Base-by-base conservation (phyloP, 78 protist species). In the Speleostelium caveatum region DNA sequence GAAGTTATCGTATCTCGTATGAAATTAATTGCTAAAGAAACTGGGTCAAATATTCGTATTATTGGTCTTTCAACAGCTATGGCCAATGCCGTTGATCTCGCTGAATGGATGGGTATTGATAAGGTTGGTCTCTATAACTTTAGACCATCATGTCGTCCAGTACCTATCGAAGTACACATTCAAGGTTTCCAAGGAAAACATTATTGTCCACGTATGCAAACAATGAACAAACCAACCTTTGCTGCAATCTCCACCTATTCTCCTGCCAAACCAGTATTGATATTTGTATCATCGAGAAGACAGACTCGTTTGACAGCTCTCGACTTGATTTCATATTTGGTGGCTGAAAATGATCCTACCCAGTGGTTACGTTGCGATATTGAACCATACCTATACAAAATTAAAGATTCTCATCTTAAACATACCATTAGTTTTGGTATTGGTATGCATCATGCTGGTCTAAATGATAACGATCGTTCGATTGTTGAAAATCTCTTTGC, bases 191-290 rank as follows among this genome's bases (percentile, higher is more conserved):
- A 99, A 8, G 99, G 99, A 17, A 93, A 96, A 83, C 97, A 98
- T 94, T 99, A 98, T 93, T 99, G 99, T 87, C 99, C 99, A 35
- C 96, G 99, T n/a, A 99, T 99, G 99, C 99, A 96, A 14, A 91
- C 99, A 24, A 99, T 99, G 99, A 99, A 99, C 97, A 97, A 97
- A 85, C 99, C 99, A 28, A 28, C 96, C 7, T 99, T 94, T 91
- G 90, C 86, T 1, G 98, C 98, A 26, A 98, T 98, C 80, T 33
- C 49, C 8, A 74, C 62, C 39, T 94, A 95, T 72, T 90, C 96
- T 8, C 95, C 96, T 3, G 55, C 30, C 60, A 83, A 83, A 75
- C 98, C 99, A 0, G 98, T 93, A 19, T 75, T 99, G 39, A 93
- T 99, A 26, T 99, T 99, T 58, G 99, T 99, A n/a, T 96, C 99